phyloP scores from a whole-genome alignment of 768 basidiomycete species.

The Suillus subaureus region DNA sequence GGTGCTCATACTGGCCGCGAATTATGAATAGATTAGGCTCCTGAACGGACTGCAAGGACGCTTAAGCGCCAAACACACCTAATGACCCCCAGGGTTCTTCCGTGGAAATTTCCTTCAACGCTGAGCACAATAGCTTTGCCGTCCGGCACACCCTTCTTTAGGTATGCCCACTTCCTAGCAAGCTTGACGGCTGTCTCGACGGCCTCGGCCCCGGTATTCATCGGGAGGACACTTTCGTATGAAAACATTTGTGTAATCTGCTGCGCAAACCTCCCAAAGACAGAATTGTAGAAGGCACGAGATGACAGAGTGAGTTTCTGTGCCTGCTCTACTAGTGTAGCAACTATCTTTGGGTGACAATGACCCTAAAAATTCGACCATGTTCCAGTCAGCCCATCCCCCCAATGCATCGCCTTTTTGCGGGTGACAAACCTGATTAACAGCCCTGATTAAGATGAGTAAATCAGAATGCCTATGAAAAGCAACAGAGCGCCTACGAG shows the following conservation, averaged over 20 bases:
- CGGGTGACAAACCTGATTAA: conserved; percentile 70
- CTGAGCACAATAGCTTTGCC: conserved; percentile 87
- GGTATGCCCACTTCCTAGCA: conserved; percentile 96
- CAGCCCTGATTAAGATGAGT: conserved; percentile 54
- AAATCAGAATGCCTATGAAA: conserved; percentile 9
- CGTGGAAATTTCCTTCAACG: conserved; percentile 93
- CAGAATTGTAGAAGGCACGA: conserved; percentile 93
- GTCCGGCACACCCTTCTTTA: conserved; percentile 77
- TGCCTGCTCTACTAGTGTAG: conserved; percentile 80
- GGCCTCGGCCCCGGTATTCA: conserved; percentile 99
- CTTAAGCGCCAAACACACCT: conserved; percentile 45
- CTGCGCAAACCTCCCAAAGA: conserved; percentile 89
- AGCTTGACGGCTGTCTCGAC: conserved; percentile 98
- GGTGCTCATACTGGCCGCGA: conserved; percentile 76
- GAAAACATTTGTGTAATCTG: conserved; percentile 82
- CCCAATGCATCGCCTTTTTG: conserved; percentile 2
- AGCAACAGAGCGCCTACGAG: conserved; percentile 59
- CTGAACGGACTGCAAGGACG: background rate
- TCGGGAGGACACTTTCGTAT: conserved; percentile 95
- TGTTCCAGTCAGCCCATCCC: conserved; percentile 13
- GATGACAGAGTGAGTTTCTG: conserved; percentile 91
- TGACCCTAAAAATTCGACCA: conserved; percentile 58
- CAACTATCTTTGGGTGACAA: conserved; percentile 88
- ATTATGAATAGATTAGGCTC: conserved; percentile 16
- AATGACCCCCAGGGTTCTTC: conserved; percentile 87